A percentile compares a stretch with the other conserved stretches of the same genome.
These are phyloP conservation scores for Trichoderma breve DNA, from an alignment of 2,329 filamentous ascomycete genomes.

Conservation along the genomic window DNA sequence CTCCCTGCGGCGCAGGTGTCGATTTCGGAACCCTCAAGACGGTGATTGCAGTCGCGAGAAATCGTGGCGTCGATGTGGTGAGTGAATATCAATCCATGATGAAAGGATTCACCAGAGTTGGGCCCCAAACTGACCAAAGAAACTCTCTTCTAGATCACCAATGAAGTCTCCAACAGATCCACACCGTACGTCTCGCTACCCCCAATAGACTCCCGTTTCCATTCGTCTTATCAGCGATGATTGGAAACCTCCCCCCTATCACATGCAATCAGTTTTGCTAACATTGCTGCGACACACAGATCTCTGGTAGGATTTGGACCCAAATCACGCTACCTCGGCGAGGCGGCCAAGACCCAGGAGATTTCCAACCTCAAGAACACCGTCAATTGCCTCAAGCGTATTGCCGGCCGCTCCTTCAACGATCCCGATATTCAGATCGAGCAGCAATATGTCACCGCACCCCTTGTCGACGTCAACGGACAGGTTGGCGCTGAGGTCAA, in stretches of 20 bases:
- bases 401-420: slow-evolving; percentile 79
- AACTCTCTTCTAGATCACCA: slow-evolving; percentile 71
- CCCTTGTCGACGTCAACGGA: slow-evolving; percentile 85
- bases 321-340: slow-evolving; percentile 90
- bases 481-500: slow-evolving; percentile 91
- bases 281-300: slow-evolving; percentile 44
- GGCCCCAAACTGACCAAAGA: slow-evolving; percentile 20
- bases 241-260: neutral
- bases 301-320: slow-evolving; percentile 93
- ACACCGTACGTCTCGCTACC: slow-evolving; percentile 74
- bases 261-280: slow-evolving; percentile 22
- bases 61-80: slow-evolving; percentile 98
- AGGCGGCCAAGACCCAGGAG: slow-evolving; percentile 96
- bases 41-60: slow-evolving; percentile 94
- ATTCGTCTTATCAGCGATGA: neutral
- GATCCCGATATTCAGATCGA: slow-evolving; percentile 94
- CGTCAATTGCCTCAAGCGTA: slow-evolving; percentile 85
- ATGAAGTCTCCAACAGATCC: slow-evolving; percentile 97
- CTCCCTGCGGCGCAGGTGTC: slow-evolving; percentile 58
- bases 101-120: neutral
- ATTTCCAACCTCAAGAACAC: slow-evolving; percentile 99
- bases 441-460: slow-evolving; percentile 84
- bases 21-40: slow-evolving; percentile 97
- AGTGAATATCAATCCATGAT: slow-evolving; percentile 43
- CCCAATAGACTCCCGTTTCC: neutral